Evolutionary conservation across 169 alveolate genomes (phyloP).

Genomic region (Plasmodium vinckei): DNA sequence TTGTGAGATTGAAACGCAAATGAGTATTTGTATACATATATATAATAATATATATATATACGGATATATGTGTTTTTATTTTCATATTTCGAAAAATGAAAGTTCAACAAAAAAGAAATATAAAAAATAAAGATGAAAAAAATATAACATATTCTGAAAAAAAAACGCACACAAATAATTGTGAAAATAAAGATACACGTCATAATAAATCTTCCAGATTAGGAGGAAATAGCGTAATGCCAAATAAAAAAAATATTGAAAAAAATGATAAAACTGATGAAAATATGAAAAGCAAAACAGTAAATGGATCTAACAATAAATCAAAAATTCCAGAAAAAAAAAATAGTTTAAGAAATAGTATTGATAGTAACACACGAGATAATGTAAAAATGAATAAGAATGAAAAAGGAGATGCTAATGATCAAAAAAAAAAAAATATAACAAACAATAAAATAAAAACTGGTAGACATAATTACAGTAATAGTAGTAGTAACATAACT

Average conservation of each 20-base stretch:
- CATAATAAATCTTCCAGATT: not conserved
- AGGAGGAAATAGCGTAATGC: not conserved
- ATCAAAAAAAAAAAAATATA: not conserved
- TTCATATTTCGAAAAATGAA: constrained; percentile 29
- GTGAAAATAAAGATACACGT: not conserved
- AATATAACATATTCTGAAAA: constrained; percentile 3
- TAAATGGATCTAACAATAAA: not conserved
- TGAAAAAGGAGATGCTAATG: not conserved
- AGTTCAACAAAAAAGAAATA: constrained; percentile 10
- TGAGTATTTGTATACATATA: not conserved
- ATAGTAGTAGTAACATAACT: not conserved
- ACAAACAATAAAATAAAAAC: not conserved
- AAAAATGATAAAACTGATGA: not conserved
- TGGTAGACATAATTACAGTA: not conserved
- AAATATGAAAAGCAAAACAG: not conserved
- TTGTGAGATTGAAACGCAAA: too few relatives aligned
- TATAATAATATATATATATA: constrained; percentile 3
- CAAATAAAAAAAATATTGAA: not conserved
- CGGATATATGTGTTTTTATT: constrained; percentile 3
- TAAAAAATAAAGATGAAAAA: constrained; percentile 32
- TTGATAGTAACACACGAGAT: not conserved
- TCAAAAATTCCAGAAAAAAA: not conserved
- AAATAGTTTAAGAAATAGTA: not conserved
- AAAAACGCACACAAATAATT: not conserved
- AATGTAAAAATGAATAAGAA: not conserved